Conservation (phyloP, 495 filamentous ascomycete species). For the Hyaloscypha variabilis region DNA sequence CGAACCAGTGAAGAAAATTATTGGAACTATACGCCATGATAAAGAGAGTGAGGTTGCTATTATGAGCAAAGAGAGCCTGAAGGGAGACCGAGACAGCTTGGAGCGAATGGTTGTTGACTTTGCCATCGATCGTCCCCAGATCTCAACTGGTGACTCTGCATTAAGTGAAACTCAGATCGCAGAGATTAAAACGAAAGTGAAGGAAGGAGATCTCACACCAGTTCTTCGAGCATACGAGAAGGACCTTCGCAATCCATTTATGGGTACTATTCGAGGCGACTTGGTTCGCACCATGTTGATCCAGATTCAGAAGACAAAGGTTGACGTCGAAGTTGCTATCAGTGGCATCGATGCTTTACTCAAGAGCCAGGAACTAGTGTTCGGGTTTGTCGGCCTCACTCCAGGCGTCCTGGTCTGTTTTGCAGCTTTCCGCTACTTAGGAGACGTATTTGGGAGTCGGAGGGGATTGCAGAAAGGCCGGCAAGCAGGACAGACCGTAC, state of each 20-base stretch:
- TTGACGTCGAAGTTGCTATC: constrained; percentile 94
- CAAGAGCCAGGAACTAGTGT: constrained; percentile 95
- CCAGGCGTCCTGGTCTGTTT: constrained; percentile 86
- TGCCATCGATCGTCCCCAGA: constrained; percentile 71
- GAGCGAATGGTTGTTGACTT: constrained; percentile 99
- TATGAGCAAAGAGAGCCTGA: constrained; percentile 88
- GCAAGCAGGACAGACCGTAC: constrained; percentile 64
- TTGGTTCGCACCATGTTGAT: constrained; percentile 90
- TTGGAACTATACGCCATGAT: constrained; percentile 91
- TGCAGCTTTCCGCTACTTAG: constrained; percentile 71
- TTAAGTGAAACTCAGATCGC: constrained; percentile 63
- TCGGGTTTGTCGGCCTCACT: constrained; percentile 92
- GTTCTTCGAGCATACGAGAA: constrained; percentile 88
- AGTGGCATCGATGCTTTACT: constrained; percentile 90
- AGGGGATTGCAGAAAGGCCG: constrained; percentile 62
- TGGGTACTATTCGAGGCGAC: constrained; percentile 79
- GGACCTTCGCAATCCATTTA: constrained; percentile 77
- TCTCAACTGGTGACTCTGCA: constrained; percentile 41
- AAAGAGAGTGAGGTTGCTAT: constrained; percentile 89
- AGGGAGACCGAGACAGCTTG: constrained; percentile 85
- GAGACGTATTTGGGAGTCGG: constrained; percentile 64
- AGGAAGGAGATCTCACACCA: constrained; percentile 90
- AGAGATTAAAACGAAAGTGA: constrained; percentile 73
- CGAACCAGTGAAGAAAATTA: constrained; percentile 76
- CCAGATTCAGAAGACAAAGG: constrained; percentile 98